Evolutionary conservation across 2,329 filamentous ascomycete genomes (phyloP).

Genomic region (Hymenoscyphus repandus): DNA sequence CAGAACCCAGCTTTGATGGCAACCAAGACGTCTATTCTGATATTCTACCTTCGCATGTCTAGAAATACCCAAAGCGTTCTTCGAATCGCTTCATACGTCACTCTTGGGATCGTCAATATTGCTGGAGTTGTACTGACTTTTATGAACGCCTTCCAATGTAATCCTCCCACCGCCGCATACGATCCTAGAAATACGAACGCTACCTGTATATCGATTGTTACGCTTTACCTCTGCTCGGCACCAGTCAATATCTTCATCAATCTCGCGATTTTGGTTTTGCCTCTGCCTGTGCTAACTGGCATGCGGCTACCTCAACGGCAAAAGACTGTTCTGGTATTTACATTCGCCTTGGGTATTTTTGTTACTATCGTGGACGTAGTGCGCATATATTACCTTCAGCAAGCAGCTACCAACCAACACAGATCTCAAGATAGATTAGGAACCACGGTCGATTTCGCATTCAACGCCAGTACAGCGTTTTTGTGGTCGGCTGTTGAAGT

Average conservation of each 20-base stretch:
- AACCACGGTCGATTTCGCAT: constrained; percentile 50
- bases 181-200: constrained; percentile 30
- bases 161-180: constrained; percentile 68
- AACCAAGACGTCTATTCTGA: constrained; percentile 85
- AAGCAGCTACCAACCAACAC: constrained; percentile 17
- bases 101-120: constrained; percentile 70
- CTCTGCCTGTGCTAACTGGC: constrained; percentile 79
- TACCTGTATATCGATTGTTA: constrained; percentile 46
- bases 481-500: constrained; percentile 98
- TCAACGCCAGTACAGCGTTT: constrained; percentile 77
- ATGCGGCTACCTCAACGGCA: constrained; percentile 82
- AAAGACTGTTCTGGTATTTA: constrained; percentile 80
- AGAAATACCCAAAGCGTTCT: constrained; percentile 72
- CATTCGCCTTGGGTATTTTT: constrained; percentile 82
- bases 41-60: constrained; percentile 83
- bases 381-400: constrained; percentile 83
- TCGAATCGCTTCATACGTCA: constrained; percentile 74
- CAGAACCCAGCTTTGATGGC: constrained; percentile 87
- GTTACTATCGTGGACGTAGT: constrained; percentile 85
- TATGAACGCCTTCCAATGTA: constrained; percentile 83
- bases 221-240: constrained; percentile 65
- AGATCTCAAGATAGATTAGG: constrained; percentile 34
- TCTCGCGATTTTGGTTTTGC: constrained; percentile 78
- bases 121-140: constrained; percentile 76
- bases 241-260: constrained; percentile 92